Evolutionary conservation across 139 green algal genomes (phyloP).

Genomic region (Chara braunii): DNA sequence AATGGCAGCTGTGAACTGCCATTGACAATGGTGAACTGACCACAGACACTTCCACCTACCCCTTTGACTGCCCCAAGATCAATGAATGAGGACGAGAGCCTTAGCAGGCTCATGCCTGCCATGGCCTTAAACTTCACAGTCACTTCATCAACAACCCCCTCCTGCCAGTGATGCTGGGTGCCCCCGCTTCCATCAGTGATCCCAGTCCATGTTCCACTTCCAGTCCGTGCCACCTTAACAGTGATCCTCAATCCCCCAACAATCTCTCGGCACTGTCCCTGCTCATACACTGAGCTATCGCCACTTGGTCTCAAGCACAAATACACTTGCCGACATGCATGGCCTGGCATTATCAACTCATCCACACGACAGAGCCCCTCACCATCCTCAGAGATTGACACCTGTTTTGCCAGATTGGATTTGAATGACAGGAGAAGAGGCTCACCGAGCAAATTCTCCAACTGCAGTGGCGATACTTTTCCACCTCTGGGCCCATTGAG

Average conservation of each 20-base stretch:
- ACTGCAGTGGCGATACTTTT: neutral
- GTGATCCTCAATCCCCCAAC: neutral
- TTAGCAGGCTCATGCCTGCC: neutral
- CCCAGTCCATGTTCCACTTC: neutral
- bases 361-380: neutral
- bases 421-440: neutral
- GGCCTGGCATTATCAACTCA: neutral
- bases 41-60: neutral
- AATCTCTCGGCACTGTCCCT: neutral
- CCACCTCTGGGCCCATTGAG: neutral
- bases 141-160: neutral
- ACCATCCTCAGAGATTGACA: constrained; percentile 9
- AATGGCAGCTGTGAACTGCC: neutral
- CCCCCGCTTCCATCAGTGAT: neutral
- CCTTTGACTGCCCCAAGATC: neutral
- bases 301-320: neutral
- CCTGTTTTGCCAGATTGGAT: constrained; percentile 3
- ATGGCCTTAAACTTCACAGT: constrained; percentile 6
- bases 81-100: neutral
- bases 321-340: neutral
- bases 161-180: neutral
- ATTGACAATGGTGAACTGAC: constrained; percentile 5
- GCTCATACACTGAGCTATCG: neutral
- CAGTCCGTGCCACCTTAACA: too few relatives aligned
- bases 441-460: neutral